Evolutionary conservation across 1,284 basidiomycete genomes (phyloP).

Genomic region (Coniophora puteana): DNA sequence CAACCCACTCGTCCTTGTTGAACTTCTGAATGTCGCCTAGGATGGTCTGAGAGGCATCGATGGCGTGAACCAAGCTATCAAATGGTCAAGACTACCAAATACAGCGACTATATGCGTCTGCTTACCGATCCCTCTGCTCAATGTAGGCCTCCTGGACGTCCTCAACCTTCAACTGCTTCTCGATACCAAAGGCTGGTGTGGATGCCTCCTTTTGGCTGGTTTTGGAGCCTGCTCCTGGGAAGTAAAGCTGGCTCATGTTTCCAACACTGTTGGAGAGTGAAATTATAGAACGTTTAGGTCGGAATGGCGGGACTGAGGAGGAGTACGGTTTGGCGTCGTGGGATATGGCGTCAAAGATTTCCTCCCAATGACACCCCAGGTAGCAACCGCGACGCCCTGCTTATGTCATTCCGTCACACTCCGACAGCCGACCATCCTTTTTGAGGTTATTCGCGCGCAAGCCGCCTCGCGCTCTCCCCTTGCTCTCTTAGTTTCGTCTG

Average conservation of each 20-base stretch:
- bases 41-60: slow-evolving; percentile 70
- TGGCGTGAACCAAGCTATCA: slow-evolving; percentile 67
- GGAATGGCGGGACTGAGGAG: not conserved
- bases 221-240: not conserved
- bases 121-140: slow-evolving; percentile 67
- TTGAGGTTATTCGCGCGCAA: too few relatives aligned
- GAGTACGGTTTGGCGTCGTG: slow-evolving; percentile 1
- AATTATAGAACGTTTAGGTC: slow-evolving; percentile 1
- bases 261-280: not conserved
- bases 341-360: not conserved
- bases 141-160: slow-evolving; percentile 74
- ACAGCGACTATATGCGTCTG: slow-evolving; percentile 6
- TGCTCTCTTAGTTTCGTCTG: too few relatives aligned
- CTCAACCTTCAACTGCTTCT: slow-evolving; percentile 51
- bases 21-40: slow-evolving; percentile 75
- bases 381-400: too few relatives aligned
- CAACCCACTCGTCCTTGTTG: slow-evolving; percentile 83
- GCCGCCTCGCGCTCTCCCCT: too few relatives aligned
- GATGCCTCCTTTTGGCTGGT: slow-evolving; percentile 8
- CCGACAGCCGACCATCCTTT: too few relatives aligned
- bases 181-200: slow-evolving; percentile 20
- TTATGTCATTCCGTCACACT: too few relatives aligned
- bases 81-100: slow-evolving; percentile 7
- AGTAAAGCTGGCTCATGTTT: slow-evolving; percentile 6
- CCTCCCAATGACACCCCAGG: too few relatives aligned